Percentiles rank a stretch among this genome's conserved stretches.
These are phyloP conservation scores for Scenedesmus sp. DNA, from an alignment of 163 green algal species.

Conservation along the genomic window DNA sequence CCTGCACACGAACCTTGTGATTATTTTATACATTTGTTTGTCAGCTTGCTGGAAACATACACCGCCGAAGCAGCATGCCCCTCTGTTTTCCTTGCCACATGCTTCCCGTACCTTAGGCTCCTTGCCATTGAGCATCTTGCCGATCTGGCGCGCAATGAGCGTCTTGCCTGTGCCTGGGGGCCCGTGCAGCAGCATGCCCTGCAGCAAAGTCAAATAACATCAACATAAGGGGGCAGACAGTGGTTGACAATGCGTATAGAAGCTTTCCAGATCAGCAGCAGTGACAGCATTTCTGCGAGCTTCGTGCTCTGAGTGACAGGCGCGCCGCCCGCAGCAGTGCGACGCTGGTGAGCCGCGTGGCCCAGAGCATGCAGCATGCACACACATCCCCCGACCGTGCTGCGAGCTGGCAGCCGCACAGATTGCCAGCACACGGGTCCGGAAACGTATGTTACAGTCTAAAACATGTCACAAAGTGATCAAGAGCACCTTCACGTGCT, in stretches of 20 bases:
- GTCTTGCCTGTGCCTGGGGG: slow-evolving; percentile 95
- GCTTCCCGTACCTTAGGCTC: slow-evolving; percentile 89
- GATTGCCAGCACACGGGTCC: no score
- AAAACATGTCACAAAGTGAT: neutral
- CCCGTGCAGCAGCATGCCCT: slow-evolving; percentile 91
- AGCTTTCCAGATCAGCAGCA: neutral
- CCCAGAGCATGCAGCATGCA: no score
- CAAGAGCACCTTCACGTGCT: neutral
- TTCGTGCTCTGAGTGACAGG: no score
- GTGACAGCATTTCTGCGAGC: neutral
- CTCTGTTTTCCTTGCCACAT: neutral
- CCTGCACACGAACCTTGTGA: no score
- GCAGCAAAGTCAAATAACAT: neutral
- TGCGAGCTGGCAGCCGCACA: no score
- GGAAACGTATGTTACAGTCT: no score
- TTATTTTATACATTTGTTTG: neutral
- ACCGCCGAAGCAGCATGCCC: neutral
- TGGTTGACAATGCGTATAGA: no score
- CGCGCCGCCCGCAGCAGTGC: no score
- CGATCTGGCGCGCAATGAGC: slow-evolving; percentile 98
- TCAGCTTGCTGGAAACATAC: neutral
- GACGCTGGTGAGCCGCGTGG: no score
- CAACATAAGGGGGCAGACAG: neutral
- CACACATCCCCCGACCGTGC: no score
- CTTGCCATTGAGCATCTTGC: slow-evolving; percentile 99